phyloP scores from a whole-genome alignment of 306 rosid genomes.

The Betula pendula region DNA sequence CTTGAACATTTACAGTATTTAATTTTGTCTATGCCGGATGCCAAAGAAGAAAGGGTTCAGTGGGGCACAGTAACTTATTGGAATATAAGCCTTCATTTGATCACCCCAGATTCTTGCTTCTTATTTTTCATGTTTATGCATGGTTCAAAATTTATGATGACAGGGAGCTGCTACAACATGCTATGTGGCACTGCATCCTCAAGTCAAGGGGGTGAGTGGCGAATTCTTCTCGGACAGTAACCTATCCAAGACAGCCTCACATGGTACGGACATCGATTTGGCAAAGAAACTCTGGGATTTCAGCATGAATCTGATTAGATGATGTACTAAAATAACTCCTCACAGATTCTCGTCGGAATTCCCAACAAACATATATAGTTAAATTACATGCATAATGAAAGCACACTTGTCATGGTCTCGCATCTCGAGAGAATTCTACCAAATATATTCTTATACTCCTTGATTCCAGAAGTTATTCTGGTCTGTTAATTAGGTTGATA shows the following conservation, averaged over 20 bases:
- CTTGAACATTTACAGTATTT: background rate
- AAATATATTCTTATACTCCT: background rate
- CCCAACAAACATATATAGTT: background rate
- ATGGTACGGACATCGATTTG: constrained; percentile 50
- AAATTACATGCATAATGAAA: background rate
- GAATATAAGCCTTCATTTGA: background rate
- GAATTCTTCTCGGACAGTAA: constrained; percentile 62
- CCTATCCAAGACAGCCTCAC: constrained; percentile 41
- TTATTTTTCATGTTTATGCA: constrained; percentile 9
- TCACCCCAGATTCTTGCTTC: background rate
- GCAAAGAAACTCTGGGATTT: constrained; percentile 84
- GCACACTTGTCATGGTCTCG: background rate
- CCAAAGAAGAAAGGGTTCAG: background rate
- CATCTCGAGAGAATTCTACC: background rate
- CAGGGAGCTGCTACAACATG: constrained; percentile 94
- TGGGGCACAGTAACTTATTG: background rate
- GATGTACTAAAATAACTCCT: background rate
- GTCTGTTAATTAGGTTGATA: background rate
- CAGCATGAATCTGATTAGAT: constrained; percentile 46
- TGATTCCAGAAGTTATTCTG: background rate
- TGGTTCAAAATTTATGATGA: constrained; percentile 17
- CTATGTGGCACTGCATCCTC: constrained; percentile 73
- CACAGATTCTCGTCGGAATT: background rate
- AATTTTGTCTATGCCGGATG: background rate
- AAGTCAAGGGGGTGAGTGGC: constrained; percentile 62